Evolutionary conservation across 106 monocot species (phyloP).

Genomic region (Iris macrosiphon): DNA sequence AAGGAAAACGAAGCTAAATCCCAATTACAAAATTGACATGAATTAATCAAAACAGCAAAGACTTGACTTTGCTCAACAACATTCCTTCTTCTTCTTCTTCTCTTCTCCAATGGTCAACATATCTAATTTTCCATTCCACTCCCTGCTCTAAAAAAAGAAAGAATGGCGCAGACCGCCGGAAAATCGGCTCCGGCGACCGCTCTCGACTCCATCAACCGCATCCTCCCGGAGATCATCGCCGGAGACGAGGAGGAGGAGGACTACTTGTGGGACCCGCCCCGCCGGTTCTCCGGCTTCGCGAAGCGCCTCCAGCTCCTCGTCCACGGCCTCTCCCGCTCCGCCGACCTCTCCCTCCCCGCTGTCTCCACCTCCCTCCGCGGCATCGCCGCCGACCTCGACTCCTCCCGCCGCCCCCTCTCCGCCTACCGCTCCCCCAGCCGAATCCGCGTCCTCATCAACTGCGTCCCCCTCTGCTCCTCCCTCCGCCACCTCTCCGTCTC

Average conservation of each 20-base stretch:
- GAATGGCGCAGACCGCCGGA: no score
- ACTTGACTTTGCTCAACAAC: no score
- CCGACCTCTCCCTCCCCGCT: constrained; percentile 13
- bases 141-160: no score
- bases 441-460: constrained; percentile 37
- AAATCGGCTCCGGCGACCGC: constrained; percentile 12
- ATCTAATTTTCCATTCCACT: no score
- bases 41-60: no score
- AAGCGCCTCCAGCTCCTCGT: constrained; percentile 26
- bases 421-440: no score
- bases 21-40: no score
- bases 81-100: no score
- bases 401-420: no score
- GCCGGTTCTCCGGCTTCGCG: constrained; percentile 24
- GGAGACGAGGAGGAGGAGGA: no score
- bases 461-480: constrained; percentile 18
- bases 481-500: constrained; percentile 11
- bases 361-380: constrained; percentile 35
- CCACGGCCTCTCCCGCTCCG: constrained; percentile 10
- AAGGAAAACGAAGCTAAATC: no score
- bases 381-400: constrained; percentile 24
- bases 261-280: constrained; percentile 30
- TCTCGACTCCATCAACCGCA: constrained; percentile 12
- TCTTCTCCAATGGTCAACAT: no score
- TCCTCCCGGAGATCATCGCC: constrained; percentile 17